Evolutionary conservation across 83 land plant genomes (phyloP).

Genomic region (Diphasiastrum complanatum): DNA sequence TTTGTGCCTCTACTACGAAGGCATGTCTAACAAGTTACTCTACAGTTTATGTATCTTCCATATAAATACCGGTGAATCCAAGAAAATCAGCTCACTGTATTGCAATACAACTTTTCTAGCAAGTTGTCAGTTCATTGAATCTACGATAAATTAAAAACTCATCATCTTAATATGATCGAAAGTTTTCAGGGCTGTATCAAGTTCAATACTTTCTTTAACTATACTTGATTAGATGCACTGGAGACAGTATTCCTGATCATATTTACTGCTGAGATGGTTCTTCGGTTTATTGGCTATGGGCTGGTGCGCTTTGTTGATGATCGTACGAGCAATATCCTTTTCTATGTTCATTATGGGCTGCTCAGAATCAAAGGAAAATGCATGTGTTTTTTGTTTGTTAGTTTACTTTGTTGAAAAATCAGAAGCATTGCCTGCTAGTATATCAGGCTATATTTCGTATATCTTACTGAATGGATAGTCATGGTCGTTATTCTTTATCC

Average conservation of each 20-base stretch:
- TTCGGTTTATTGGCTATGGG: conserved; percentile 10
- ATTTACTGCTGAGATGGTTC: conserved; percentile 11
- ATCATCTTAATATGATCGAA: too few relatives aligned
- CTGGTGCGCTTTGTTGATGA: conserved; percentile 7
- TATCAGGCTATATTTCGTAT: too few relatives aligned
- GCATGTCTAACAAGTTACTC: conserved; percentile 1
- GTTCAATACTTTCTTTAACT: not conserved
- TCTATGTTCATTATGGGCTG: not conserved
- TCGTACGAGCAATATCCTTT: conserved; percentile 5
- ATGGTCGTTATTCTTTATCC: too few relatives aligned
- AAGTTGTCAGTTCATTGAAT: not conserved
- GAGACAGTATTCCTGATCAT: conserved; percentile 10
- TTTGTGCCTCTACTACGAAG: conserved; percentile 5
- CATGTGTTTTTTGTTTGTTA: too few relatives aligned
- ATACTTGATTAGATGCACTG: conserved; percentile 12
- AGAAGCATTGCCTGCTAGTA: too few relatives aligned
- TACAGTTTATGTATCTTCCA: conserved; percentile 9
- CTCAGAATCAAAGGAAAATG: too few relatives aligned
- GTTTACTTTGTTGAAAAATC: too few relatives aligned
- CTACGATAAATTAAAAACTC: too few relatives aligned
- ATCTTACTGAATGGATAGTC: too few relatives aligned
- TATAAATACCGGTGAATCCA: not conserved
- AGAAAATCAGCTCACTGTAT: not conserved
- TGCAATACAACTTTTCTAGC: not conserved
- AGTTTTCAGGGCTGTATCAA: not conserved